Evolutionary conservation across 2,329 filamentous ascomycete genomes (phyloP), one percentile per base, ranked within the genome.

Genomic region (Shiraia bambusicola): DNA sequence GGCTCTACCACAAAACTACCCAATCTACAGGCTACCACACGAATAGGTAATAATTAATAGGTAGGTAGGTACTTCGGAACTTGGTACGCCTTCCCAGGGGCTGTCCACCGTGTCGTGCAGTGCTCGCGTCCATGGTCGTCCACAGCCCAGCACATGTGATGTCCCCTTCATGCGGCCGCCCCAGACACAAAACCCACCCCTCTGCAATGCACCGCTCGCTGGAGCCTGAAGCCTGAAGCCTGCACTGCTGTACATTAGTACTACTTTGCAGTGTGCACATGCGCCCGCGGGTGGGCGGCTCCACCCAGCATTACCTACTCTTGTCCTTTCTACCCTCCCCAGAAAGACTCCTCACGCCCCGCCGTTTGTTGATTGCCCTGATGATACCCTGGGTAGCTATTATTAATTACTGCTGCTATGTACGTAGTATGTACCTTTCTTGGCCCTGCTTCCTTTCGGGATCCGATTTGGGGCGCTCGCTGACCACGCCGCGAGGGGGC

Each of bases 141-240:
- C 3, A 15, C 26, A 17, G 24, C 41, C 28, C 37, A 26, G 37
- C 34, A 31, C 48, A 49, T 45, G 45, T 49, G 47, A 49, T 43
- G 31, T 31, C 22, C 27, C n/a, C 17, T 22, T 19, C 31, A 40
- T 49, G 45, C 50, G 47, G 42, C 39, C 41, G 45, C 44, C n/a
- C 25, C 13, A 10, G 15, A 22, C 4, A 4, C 13, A n/a, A 4
- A 12, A 6, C 15, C 9, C 27, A 26, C 28, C 9, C 9, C 29
- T 31, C 16, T 16, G 9, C 12, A 10, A 7, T 31, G 13, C 29
- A 15, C 16, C 29, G 29, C 29, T n/a, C 28, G 15, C 6, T 11
- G 12, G 28, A 14, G 12, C 12, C 15, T n/a, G 28, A 14, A 6
- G 15, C n/a, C 8, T 8, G 25, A 14, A 7, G 12, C 12, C 15